Conservation (phyloP, 768 basidiomycete species). For the Suillus placidus region DNA sequence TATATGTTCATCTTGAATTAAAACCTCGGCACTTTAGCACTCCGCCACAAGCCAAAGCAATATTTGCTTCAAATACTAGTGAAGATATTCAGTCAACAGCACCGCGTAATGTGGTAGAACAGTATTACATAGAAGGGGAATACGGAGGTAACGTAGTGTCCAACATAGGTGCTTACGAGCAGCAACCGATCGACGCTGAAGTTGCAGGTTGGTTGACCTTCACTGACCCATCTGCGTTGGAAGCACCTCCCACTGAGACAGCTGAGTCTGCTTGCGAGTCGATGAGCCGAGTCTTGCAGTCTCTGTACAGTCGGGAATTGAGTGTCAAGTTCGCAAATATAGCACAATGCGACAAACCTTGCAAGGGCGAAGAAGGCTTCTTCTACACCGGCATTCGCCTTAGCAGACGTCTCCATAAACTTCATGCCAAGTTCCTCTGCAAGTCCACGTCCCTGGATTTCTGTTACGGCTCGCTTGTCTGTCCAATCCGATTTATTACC, state of each 20-base stretch:
- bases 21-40: background rate
- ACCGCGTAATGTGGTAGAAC: background rate
- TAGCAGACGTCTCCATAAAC: slow-evolving; percentile 98
- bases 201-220: slow-evolving; percentile 63
- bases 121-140: slow-evolving; percentile 11
- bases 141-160: slow-evolving; percentile 9
- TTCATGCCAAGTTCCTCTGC: slow-evolving; percentile 93
- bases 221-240: slow-evolving; percentile 58
- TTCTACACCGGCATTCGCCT: slow-evolving; percentile 96
- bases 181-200: slow-evolving; percentile 52
- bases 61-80: background rate
- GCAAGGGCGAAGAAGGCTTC: slow-evolving; percentile 98
- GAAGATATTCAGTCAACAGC: slow-evolving; percentile 4
- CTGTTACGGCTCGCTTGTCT: slow-evolving; percentile 90
- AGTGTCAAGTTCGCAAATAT: background rate
- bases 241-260: slow-evolving; percentile 38
- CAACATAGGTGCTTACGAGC: slow-evolving; percentile 40
- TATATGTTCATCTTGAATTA: background rate
- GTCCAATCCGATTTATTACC: slow-evolving; percentile 99
- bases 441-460: slow-evolving; percentile 89
- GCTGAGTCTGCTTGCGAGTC: slow-evolving; percentile 82
- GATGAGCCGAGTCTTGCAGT: slow-evolving; percentile 96
- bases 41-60: background rate
- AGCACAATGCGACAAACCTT: slow-evolving; percentile 55
- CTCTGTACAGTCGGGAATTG: slow-evolving; percentile 48